Evolutionary conservation across 2,329 filamentous ascomycete genomes (phyloP).

Genomic region (Davidsoniella australis): DNA sequence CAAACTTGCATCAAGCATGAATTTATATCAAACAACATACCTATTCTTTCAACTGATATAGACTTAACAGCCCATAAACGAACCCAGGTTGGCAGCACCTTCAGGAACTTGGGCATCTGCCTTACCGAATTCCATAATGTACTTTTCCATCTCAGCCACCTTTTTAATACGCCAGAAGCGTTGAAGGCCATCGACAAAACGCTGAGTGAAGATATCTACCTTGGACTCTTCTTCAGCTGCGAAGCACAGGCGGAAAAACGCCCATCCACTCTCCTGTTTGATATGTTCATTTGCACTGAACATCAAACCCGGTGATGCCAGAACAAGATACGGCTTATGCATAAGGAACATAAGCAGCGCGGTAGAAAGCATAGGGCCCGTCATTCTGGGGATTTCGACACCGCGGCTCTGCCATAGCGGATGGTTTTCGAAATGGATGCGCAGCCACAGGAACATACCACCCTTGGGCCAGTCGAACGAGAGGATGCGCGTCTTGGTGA

Average conservation of each 20-base stretch:
- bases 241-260: conserved; percentile 67
- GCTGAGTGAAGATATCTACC: conserved; percentile 41
- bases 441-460: conserved; percentile 86
- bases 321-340: conserved; percentile 48
- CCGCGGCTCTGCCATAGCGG: conserved; percentile 38
- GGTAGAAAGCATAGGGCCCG: conserved; percentile 37
- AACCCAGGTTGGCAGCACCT: conserved; percentile 18
- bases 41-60: not conserved
- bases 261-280: conserved; percentile 41
- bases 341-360: conserved; percentile 60
- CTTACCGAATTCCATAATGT: conserved; percentile 26
- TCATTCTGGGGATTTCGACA: conserved; percentile 25
- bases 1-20: too few relatives aligned
- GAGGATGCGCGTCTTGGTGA: conserved; percentile 58
- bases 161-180: conserved; percentile 65
- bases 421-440: conserved; percentile 53
- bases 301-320: conserved; percentile 54
- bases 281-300: conserved; percentile 54
- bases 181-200: conserved; percentile 51
- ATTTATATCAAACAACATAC: not conserved
- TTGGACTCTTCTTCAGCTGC: conserved; percentile 62
- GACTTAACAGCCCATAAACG: conserved; percentile 18
- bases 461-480: conserved; percentile 66
- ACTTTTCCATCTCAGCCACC: conserved; percentile 44
- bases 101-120: conserved; percentile 14